These are phyloP conservation scores for Amniculicola lignicola DNA, from an alignment of 495 filamentous ascomycete genomes.

Conservation along the genomic window DNA sequence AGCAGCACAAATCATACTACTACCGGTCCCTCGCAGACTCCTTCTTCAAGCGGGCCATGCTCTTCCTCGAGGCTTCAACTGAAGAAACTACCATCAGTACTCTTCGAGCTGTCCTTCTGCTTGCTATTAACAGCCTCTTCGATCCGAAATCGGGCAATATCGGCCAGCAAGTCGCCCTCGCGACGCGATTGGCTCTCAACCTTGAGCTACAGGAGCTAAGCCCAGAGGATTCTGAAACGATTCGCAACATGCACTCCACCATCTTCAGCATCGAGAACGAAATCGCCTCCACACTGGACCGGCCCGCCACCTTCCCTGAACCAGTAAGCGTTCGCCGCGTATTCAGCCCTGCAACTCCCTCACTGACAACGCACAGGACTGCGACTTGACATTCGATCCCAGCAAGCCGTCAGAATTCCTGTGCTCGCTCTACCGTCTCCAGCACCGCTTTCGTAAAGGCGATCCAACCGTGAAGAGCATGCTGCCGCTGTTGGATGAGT, in stretches of 20 bases:
- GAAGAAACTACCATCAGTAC: constrained; percentile 14
- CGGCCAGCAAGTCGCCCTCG: constrained; percentile 28
- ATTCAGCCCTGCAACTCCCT: not conserved
- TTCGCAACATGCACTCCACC: constrained; percentile 19
- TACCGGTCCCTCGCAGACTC: constrained; percentile 2
- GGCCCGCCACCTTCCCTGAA: constrained; percentile 28
- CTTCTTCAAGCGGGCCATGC: constrained; percentile 16
- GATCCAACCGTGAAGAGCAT: constrained; percentile 1
- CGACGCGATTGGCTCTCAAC: constrained; percentile 15
- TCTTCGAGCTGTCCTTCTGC: constrained; percentile 18
- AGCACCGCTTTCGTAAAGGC: constrained; percentile 27
- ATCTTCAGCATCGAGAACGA: constrained; percentile 30
- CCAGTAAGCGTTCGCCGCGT: constrained; percentile 16
- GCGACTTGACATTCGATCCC: constrained; percentile 7
- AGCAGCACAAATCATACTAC: not conserved
- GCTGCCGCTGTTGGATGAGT: constrained; percentile 7
- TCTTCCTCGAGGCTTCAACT: constrained; percentile 20
- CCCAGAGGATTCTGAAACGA: constrained; percentile 1
- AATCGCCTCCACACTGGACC: constrained; percentile 19
- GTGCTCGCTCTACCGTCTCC: constrained; percentile 31
- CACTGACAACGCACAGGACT: constrained; percentile 9
- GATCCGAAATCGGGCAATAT: constrained; percentile 27
- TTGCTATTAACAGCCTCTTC: constrained; percentile 28
- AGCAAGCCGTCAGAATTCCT: constrained; percentile 15
- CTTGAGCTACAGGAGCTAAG: constrained; percentile 12